phyloP scores from a whole-genome alignment of 1,284 basidiomycete genomes.

The Fomitopsis palustris region DNA sequence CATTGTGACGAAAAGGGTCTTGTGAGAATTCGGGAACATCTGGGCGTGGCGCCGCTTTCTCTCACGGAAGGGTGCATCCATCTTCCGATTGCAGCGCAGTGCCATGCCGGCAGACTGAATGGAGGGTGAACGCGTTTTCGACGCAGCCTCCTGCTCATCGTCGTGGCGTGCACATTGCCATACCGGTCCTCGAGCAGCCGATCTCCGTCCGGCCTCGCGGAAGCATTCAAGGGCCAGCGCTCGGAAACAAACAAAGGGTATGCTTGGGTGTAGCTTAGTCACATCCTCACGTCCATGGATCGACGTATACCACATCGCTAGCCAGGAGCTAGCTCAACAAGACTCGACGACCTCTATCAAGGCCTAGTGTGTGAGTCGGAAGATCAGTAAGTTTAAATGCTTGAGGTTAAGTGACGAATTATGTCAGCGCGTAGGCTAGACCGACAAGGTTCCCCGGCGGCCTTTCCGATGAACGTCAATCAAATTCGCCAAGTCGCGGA shows the following conservation, averaged over 20 bases:
- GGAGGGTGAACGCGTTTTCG: not conserved
- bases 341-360: not conserved
- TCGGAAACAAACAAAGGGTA: not conserved
- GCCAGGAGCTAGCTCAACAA: not conserved
- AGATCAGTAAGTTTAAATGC: conserved; percentile 1
- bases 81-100: not conserved
- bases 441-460: not conserved
- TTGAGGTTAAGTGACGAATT: conserved; percentile 6
- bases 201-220: not conserved
- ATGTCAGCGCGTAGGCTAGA: not conserved
- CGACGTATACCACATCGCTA: not conserved
- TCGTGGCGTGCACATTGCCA: not conserved
- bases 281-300: not conserved
- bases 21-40: not conserved
- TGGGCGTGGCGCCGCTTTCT: not conserved
- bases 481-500: not conserved
- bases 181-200: not conserved
- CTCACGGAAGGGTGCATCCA: not conserved
- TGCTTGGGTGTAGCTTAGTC: not conserved
- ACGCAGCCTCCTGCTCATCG: not conserved
- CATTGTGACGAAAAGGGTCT: not conserved
- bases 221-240: not conserved
- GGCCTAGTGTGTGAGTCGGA: not conserved
- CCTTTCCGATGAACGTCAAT: not conserved
- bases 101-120: not conserved